Conservation (phyloP, 2,329 filamentous ascomycete genomes). For the Endoconidiophora polonica region DNA sequence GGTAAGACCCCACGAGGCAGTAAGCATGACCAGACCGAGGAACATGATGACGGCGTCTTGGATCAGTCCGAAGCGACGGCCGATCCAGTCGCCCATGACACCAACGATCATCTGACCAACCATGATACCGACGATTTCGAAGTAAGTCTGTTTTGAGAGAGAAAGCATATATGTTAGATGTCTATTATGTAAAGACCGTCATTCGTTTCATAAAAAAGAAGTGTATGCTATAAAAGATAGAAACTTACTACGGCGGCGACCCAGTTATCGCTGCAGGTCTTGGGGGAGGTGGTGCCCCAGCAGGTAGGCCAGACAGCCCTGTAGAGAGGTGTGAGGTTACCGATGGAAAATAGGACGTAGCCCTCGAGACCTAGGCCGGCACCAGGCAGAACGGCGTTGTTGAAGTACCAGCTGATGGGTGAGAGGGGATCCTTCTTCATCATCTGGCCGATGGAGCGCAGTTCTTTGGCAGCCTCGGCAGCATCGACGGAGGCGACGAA, state of each 20-base stretch:
- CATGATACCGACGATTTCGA: conserved; percentile 91
- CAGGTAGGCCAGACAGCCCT: conserved; percentile 57
- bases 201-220: no score
- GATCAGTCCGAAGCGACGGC: conserved; percentile 86
- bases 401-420: conserved; percentile 72
- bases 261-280: conserved; percentile 58
- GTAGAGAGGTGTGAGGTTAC: conserved; percentile 76
- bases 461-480: conserved; percentile 52
- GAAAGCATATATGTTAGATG: no score
- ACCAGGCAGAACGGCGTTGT: conserved; percentile 81
- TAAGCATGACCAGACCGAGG: conserved; percentile 78
- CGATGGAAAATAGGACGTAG: conserved; percentile 94
- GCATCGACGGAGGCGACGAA: conserved; percentile 65
- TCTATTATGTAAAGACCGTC: neutral
- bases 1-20: conserved; percentile 71
- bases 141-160: conserved; percentile 44
- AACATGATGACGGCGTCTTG: conserved; percentile 94
- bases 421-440: conserved; percentile 73
- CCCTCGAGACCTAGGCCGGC: conserved; percentile 85
- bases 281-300: conserved; percentile 46
- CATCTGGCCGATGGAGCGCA: conserved; percentile 53
- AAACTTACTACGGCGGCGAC: conserved; percentile 43
- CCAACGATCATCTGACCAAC: conserved; percentile 80
- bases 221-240: neutral
- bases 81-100: conserved; percentile 56